Base-by-base conservation (phyloP, 495 filamentous ascomycete species). In the Daldinia concentrica region DNA sequence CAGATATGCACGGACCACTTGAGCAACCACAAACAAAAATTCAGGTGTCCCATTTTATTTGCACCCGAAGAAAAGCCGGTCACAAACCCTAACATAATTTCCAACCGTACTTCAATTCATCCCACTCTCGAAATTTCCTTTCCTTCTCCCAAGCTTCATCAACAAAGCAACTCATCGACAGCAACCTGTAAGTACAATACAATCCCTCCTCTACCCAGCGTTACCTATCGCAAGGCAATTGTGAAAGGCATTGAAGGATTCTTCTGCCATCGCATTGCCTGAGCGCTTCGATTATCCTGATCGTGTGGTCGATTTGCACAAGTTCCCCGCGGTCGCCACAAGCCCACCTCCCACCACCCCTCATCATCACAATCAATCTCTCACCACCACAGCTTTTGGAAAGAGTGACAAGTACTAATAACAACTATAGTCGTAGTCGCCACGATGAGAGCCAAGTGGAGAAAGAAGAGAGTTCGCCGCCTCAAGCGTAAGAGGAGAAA, bases 401-500 rank as follows among this genome's bases (percentile, higher is more conserved):
- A 60, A 17, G 17, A 11, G 6, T 32, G 37, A 4, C 37, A 60
- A 30, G 27, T 54, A 54, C 71, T 76, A 67, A 74, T 57, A 62
- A 14, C 2, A 39, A 74, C 64, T 7, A 76, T 65, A 66, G 73
- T 77, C 64, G 15, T 24, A 78, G 76, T 73, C 67, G 76, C 86
- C 89, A 94, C 88, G 89, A 96, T 97, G 94, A 94, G 94, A 93
- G 93, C 92, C 77, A 97, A 97, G 87, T 97, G 94, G 94, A 93
- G 94, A 89, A 98, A 98, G 92, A 98, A 98, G 94, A 88, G 94
- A 80, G 93, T 96, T 86, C 91, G 94, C 73, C 90, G 94, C 84
- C 91, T 98, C 84, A 98, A 98, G 90, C 90, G 93, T 82, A 98
- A 98, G 94, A 91, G 94, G 83, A 95, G 94, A 93, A 98, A 98